Evolutionary conservation across 306 rosid genomes (phyloP).

Genomic region (Trichosanthes truncata): DNA sequence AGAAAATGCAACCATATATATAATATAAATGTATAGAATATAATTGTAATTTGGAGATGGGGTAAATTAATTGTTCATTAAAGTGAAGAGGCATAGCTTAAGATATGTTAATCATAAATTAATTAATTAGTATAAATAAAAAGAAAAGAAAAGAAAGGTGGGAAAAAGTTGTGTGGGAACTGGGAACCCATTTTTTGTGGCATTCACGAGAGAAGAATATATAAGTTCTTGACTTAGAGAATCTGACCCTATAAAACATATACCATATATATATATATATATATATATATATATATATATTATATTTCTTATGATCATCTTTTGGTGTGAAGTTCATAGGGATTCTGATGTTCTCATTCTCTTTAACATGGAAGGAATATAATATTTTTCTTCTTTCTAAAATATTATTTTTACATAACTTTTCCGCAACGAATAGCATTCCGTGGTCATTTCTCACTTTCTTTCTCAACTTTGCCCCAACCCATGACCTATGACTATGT

Average conservation of each 20-base stretch:
- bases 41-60: not conserved
- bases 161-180: constrained; percentile 46
- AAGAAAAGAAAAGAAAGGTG: constrained; percentile 12
- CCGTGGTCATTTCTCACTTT: constrained; percentile 97
- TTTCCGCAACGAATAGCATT: constrained; percentile 68
- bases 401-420: constrained; percentile 1
- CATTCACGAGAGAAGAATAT: constrained; percentile 53
- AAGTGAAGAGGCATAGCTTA: not conserved
- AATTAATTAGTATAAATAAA: constrained; percentile 11
- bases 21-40: not conserved
- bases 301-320: constrained; percentile 29
- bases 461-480: constrained; percentile 20
- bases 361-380: constrained; percentile 6
- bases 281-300: not conserved
- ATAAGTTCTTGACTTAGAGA: constrained; percentile 72
- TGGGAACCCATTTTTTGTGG: constrained; percentile 96
- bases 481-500: constrained; percentile 9
- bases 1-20: not conserved
- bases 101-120: not conserved
- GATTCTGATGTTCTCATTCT: constrained; percentile 73
- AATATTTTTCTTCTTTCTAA: not conserved
- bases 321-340: constrained; percentile 30
- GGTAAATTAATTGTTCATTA: not conserved
- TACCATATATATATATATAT: not conserved
- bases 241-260: constrained; percentile 33